Evolutionary conservation across 148 eudicot species (phyloP), one percentile per base, ranked within the genome.

Genomic region (Silene conica): DNA sequence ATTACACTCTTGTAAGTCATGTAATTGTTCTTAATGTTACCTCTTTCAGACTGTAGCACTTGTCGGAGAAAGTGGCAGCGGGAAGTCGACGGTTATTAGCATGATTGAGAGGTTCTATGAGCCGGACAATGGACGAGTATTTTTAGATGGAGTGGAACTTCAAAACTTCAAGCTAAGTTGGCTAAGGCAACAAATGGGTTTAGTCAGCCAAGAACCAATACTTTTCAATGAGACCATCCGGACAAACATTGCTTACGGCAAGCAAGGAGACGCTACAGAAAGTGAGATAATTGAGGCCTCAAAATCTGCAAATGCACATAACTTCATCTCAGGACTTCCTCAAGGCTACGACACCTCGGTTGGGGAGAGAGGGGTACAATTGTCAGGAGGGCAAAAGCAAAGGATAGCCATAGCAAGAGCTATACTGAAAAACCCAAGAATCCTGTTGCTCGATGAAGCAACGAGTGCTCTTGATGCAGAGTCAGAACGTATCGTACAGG

Each of bases 11-110:
- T n/a, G 0, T 14, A 3, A 55, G 2, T 58, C 22, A 58, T 18
- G 26, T 19, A 67, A 19, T 43, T 43, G 55, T 20, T 41, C 14
- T 70, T 16, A 66, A 52, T 8, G 25, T 25, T 15, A 6, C 3
- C 21, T 15, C 5, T 81, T 76, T 23, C 83, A 91, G 97, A 86
- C 92, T 9, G 89, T 93, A 58, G 96, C 91, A 31, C 85, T 93
- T 22, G 98, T 93, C 11, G 98, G 97, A 75, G 97, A 91, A 71
- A 93, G 95, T 70, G 98, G 98, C 0, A 85, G 92, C 62, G 98
- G 98, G 5, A 93, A 93, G 68, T 93, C 96, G 4, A 91, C 96
- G 0, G 87, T 88, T 3, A 85, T 91, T 43, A 80, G 89, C 71
- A 84, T 93, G 69, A 83, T 93, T 28, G 89, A 90, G 76, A 82